phyloP scores from a whole-genome alignment of 768 basidiomycete genomes.

The Boletellus ananiceps region DNA sequence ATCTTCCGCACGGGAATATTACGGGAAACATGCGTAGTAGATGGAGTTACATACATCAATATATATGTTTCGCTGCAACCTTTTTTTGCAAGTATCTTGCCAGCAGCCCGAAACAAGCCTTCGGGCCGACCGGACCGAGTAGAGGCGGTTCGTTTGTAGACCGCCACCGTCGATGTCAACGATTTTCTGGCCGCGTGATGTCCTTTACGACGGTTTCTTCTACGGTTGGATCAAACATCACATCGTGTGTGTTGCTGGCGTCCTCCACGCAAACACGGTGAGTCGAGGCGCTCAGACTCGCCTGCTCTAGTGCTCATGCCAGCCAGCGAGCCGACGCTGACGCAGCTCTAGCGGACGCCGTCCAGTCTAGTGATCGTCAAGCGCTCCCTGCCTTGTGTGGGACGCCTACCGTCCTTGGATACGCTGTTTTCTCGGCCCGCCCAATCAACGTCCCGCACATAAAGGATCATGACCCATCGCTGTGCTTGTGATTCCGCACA shows the following conservation, averaged over 20 bases:
- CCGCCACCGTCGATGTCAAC: conserved; percentile 28
- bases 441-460: conserved; percentile 23
- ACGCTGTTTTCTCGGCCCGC: conserved; percentile 17
- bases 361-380: conserved; percentile 19
- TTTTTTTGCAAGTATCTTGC: not conserved
- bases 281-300: conserved; percentile 3
- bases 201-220: conserved; percentile 42
- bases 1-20: conserved; percentile 36
- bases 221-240: conserved; percentile 55
- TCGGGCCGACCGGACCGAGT: conserved; percentile 7
- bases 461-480: conserved; percentile 29
- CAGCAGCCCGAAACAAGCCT: not conserved
- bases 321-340: conserved; percentile 17
- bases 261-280: conserved; percentile 37
- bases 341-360: conserved; percentile 2
- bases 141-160: not conserved
- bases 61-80: not conserved
- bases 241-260: conserved; percentile 47
- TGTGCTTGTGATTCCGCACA: conserved; percentile 9
- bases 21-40: conserved; percentile 19
- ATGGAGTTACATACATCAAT: not conserved
- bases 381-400: conserved; percentile 14
- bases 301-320: not conserved
- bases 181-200: conserved; percentile 58
- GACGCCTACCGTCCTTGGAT: conserved; percentile 29